phyloP scores from a whole-genome alignment of 148 eudicot species.

The Rhododendron williamsianum region DNA sequence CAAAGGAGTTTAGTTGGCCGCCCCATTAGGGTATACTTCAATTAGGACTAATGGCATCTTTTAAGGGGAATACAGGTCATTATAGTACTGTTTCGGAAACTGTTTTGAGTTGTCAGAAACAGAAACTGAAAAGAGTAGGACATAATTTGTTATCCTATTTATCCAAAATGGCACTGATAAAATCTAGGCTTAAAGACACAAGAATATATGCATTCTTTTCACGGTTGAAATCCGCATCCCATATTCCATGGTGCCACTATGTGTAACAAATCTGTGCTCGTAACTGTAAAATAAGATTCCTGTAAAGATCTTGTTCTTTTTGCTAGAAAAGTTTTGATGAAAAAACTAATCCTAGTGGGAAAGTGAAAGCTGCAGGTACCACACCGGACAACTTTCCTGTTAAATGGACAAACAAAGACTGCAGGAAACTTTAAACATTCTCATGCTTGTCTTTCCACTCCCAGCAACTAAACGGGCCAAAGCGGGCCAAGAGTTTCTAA shows the following conservation, averaged over 20 bases:
- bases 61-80: not conserved
- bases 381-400: too few relatives aligned
- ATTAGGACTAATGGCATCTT: not conserved
- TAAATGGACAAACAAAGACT: too few relatives aligned
- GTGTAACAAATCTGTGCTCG: not conserved
- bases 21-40: not conserved
- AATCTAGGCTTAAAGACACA: not conserved
- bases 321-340: too few relatives aligned
- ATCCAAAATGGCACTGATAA: not conserved
- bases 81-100: not conserved
- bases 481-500: not conserved
- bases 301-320: too few relatives aligned
- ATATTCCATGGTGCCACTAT: not conserved
- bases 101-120: not conserved
- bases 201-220: not conserved
- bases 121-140: not conserved
- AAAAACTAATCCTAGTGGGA: too few relatives aligned
- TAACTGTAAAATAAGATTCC: not conserved
- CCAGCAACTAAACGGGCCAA: not conserved
- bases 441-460: not conserved
- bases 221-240: not conserved
- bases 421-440: not conserved
- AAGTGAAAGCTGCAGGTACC: too few relatives aligned
- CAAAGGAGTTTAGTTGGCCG: not conserved
- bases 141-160: not conserved